phyloP scores from a whole-genome alignment of 1,284 basidiomycete genomes.

The Irpex sp. region DNA sequence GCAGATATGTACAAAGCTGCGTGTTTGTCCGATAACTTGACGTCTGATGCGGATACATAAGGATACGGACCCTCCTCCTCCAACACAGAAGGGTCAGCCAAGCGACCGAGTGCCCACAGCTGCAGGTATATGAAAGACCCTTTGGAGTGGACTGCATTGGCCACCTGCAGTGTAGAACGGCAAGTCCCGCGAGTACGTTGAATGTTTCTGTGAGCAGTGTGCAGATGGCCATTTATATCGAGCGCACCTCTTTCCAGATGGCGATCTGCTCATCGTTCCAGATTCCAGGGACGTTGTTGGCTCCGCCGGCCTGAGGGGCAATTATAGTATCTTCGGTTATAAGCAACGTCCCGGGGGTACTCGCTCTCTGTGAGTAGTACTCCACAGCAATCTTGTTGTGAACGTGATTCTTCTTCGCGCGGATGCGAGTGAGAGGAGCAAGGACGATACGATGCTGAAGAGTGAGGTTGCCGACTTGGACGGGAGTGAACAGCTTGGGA shows the following conservation, averaged over 20 bases:
- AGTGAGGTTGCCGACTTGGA: constrained; percentile 35
- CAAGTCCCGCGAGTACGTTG: not conserved
- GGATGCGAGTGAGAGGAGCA: constrained; percentile 42
- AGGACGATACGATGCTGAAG: constrained; percentile 45
- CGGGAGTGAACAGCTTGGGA: constrained; percentile 40
- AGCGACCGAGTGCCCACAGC: constrained; percentile 44
- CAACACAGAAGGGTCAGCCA: constrained; percentile 29
- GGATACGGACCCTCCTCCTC: constrained; percentile 23
- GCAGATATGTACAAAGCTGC: constrained; percentile 26
- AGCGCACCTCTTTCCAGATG: constrained; percentile 43
- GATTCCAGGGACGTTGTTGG: constrained; percentile 37
- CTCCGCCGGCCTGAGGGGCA: constrained; percentile 34
- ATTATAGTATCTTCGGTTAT: constrained; percentile 48
- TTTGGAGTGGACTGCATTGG: constrained; percentile 26
- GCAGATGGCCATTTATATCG: constrained; percentile 21
- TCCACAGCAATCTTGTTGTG: constrained; percentile 28
- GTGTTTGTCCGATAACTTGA: constrained; percentile 36
- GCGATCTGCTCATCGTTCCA: constrained; percentile 41
- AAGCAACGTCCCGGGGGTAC: constrained; percentile 40
- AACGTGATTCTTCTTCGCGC: constrained; percentile 28
- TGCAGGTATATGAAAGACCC: constrained; percentile 42
- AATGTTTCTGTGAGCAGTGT: not conserved
- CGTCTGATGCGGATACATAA: constrained; percentile 37
- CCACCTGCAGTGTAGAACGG: constrained; percentile 17
- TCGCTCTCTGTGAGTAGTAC: constrained; percentile 47